These are phyloP conservation scores for Aspergillus ibericus DNA, from an alignment of 2,329 filamentous ascomycete genomes.

Conservation along the genomic window DNA sequence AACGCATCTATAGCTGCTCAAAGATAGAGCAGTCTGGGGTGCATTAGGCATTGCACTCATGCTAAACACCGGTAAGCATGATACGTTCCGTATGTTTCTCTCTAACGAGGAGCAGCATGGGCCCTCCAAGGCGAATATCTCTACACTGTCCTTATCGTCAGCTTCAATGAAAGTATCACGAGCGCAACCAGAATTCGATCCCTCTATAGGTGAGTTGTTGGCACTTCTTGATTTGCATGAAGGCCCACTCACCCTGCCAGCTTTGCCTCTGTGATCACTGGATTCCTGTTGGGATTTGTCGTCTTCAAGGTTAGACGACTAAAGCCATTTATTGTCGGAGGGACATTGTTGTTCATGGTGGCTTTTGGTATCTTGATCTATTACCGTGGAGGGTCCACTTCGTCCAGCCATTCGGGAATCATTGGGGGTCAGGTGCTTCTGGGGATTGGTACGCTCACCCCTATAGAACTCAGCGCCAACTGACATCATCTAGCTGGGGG, in stretches of 20 bases:
- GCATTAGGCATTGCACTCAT: conserved; percentile 57
- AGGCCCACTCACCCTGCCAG: conserved; percentile 16
- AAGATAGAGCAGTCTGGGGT: conserved; percentile 65
- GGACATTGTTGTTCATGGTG: conserved; percentile 62
- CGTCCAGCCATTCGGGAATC: conserved; percentile 54
- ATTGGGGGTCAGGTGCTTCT: conserved; percentile 64
- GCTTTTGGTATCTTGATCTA: conserved; percentile 65
- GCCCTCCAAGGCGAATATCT: conserved; percentile 65
- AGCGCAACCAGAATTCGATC: conserved; percentile 61
- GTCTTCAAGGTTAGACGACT: conserved; percentile 60
- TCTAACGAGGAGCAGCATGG: conserved; percentile 46
- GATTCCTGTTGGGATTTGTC: conserved; percentile 57
- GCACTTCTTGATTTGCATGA: neutral
- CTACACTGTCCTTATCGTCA: conserved; percentile 62
- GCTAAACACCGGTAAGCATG: conserved; percentile 26
- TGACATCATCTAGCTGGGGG: conserved; percentile 51
- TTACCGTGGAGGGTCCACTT: conserved; percentile 56
- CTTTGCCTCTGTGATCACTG: conserved; percentile 58
- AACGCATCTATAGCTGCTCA: conserved; percentile 46
- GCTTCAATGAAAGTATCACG: conserved; percentile 59
- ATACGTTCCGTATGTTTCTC: conserved; percentile 25
- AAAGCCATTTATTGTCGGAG: conserved; percentile 63
- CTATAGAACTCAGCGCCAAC: too few species aligned
- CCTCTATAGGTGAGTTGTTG: conserved; percentile 51
- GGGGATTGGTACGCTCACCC: conserved; percentile 49